phyloP scores from a whole-genome alignment of 2,329 filamentous ascomycete species.

The Sarocladium oryzae region DNA sequence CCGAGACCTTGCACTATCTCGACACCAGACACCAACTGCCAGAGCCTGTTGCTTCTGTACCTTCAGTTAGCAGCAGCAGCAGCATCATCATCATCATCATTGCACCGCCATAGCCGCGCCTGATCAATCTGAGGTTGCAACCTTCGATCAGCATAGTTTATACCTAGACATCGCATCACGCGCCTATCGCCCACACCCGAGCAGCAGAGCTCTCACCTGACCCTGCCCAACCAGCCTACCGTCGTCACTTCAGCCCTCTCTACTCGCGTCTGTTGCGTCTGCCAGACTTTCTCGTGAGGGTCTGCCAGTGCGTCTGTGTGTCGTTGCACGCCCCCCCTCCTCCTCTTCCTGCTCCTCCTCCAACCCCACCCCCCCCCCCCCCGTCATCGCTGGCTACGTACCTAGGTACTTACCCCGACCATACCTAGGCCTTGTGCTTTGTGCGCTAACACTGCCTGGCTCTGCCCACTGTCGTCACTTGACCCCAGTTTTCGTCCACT shows the following conservation, averaged over 20 bases:
- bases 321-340: too few relatives aligned
- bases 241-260: background rate
- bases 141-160: background rate
- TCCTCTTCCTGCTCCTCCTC: background rate
- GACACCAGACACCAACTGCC: background rate
- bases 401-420: conserved; percentile 1
- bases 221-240: background rate
- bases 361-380: too few relatives aligned
- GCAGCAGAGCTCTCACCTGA: background rate
- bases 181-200: background rate
- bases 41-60: background rate
- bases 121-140: background rate
- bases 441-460: background rate
- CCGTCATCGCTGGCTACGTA: too few relatives aligned
- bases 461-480: conserved; percentile 6
- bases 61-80: background rate
- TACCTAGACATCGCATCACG: background rate
- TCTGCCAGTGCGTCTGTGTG: too few relatives aligned
- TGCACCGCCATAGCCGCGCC: conserved; percentile 1
- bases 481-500: conserved; percentile 8
- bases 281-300: conserved; percentile 4
- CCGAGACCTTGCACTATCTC: background rate
- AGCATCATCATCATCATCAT: background rate
- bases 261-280: background rate
- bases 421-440: too few relatives aligned